Conservation (phyloP, 345 rosid species). For the Sonneratia alba region DNA sequence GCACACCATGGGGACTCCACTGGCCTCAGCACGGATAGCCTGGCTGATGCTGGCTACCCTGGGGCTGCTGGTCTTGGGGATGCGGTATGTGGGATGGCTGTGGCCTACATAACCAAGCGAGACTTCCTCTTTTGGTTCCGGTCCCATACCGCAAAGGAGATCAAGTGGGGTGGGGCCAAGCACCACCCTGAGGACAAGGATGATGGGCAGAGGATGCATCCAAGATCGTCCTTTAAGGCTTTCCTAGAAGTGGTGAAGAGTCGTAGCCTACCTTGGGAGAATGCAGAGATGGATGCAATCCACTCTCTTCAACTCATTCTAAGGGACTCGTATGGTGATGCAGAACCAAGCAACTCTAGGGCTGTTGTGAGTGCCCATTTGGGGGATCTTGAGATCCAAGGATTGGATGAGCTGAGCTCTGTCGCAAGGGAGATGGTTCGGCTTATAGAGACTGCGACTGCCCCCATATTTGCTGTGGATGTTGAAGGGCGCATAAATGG, state of each 20-base stretch:
- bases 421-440: conserved; percentile 99
- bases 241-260: conserved; percentile 97
- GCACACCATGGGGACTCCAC: conserved; percentile 82
- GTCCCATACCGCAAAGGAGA: conserved; percentile 90
- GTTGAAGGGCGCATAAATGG: conserved; percentile 75
- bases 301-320: conserved; percentile 96
- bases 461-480: conserved; percentile 96
- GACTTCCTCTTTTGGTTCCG: conserved; percentile 97
- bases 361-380: conserved; percentile 38
- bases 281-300: conserved; percentile 97
- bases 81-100: conserved; percentile 98
- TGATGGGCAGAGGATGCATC: conserved; percentile 95
- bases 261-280: conserved; percentile 90
- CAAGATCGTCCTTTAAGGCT: conserved; percentile 92
- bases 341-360: conserved; percentile 68
- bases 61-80: conserved; percentile 80
- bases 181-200: conserved; percentile 97
- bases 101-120: conserved; percentile 71
- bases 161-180: conserved; percentile 99
- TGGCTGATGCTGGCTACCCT: conserved; percentile 88
- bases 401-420: conserved; percentile 80
- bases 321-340: conserved; percentile 76
- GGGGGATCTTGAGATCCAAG: conserved; percentile 60
- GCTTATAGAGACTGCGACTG: conserved; percentile 92
- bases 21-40: conserved; percentile 88